A percentile compares a stretch with the other conserved stretches of the same genome.
Evolutionary conservation across 495 filamentous ascomycete genomes (phyloP).

Genomic region (Trichoderma erinaceum): DNA sequence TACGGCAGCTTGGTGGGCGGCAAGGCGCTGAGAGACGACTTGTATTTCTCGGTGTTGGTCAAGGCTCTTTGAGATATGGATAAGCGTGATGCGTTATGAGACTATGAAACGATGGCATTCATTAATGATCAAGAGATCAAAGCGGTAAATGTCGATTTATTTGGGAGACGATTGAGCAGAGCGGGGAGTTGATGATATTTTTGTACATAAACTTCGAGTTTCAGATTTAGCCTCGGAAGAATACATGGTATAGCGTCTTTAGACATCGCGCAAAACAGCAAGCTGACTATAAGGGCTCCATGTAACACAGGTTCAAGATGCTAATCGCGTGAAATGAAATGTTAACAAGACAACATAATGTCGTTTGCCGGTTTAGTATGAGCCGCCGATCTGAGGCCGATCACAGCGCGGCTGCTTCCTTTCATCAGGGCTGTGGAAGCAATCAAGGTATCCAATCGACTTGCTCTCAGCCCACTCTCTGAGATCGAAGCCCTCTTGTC

Average conservation of each 20-base stretch:
- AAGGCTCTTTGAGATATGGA: constrained; percentile 24
- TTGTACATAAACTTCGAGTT: too few relatives aligned
- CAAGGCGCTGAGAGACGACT: constrained; percentile 31
- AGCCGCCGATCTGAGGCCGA: not conserved
- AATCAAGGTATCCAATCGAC: constrained; percentile 25
- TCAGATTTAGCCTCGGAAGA: too few relatives aligned
- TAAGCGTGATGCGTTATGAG: not conserved
- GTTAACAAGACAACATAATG: not conserved
- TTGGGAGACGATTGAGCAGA: too few relatives aligned
- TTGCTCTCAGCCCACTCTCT: constrained; percentile 25
- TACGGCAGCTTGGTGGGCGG: constrained; percentile 24
- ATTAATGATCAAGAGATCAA: not conserved
- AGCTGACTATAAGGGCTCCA: not conserved
- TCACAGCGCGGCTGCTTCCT: not conserved
- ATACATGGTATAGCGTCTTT: too few relatives aligned
- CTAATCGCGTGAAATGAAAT: not conserved
- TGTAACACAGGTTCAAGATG: not conserved
- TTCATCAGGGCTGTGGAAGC: not conserved
- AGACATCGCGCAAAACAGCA: too few relatives aligned
- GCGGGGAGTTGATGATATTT: too few relatives aligned
- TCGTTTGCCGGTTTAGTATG: not conserved
- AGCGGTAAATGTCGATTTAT: too few relatives aligned
- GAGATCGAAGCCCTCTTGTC: constrained; percentile 25
- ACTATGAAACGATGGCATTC: not conserved
- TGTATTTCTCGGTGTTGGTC: constrained; percentile 35